These are phyloP conservation scores for Ceriops tagal DNA, from an alignment of 345 rosid species.

Conservation along the genomic window DNA sequence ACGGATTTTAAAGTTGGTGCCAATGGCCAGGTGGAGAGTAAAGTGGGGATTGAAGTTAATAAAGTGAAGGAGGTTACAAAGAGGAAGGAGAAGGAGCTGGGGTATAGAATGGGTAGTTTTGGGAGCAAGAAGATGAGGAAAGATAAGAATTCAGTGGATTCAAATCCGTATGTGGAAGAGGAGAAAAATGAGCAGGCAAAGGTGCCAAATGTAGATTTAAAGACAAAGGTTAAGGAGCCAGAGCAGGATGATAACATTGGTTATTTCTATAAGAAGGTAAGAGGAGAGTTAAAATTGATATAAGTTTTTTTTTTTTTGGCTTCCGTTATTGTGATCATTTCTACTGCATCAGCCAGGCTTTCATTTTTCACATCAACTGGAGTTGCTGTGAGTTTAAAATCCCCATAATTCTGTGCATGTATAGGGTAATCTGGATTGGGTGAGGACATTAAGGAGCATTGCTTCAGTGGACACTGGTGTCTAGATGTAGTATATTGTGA, in stretches of 20 bases:
- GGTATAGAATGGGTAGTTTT: constrained; percentile 50
- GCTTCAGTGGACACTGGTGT: too few species aligned
- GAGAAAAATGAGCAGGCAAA: constrained; percentile 23
- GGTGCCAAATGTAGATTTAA: constrained; percentile 6
- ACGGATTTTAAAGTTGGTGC: constrained; percentile 41
- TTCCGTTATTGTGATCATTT: background rate
- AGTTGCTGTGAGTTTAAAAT: background rate
- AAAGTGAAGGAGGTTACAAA: constrained; percentile 51
- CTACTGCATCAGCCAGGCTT: constrained; percentile 1
- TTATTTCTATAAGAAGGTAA: constrained; percentile 86
- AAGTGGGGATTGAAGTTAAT: constrained; percentile 20
- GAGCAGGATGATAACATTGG: constrained; percentile 68
- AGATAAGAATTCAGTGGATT: constrained; percentile 43
- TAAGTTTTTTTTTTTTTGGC: background rate
- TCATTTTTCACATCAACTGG: background rate
- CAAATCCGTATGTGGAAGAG: constrained; percentile 55
- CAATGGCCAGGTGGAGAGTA: constrained; percentile 25
- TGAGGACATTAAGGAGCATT: too few species aligned
- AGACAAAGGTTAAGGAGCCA: constrained; percentile 18
- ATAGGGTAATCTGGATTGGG: too few species aligned
- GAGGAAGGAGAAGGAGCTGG: constrained; percentile 66
- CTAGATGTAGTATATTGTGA: too few species aligned
- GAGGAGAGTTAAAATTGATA: background rate
- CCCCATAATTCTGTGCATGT: background rate
- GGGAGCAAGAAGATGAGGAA: constrained; percentile 79